These are phyloP conservation scores for Hypocreales sp. DNA, from an alignment of 2,329 filamentous ascomycete genomes.

Conservation along the genomic window DNA sequence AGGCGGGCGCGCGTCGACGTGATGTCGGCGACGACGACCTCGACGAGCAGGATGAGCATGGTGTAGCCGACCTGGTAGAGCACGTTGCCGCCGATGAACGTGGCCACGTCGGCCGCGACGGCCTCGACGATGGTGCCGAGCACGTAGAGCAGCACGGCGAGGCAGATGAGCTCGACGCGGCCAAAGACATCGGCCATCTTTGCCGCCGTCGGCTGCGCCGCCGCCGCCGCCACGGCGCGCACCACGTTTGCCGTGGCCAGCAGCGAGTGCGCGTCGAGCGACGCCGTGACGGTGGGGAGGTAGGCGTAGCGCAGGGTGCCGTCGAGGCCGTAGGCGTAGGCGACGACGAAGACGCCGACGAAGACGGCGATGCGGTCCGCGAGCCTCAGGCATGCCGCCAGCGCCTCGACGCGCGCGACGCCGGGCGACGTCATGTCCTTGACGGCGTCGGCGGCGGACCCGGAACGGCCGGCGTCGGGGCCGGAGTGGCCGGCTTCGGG, in stretches of 20 bases:
- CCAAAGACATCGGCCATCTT: conserved; percentile 50
- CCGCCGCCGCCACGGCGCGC: conserved; percentile 42
- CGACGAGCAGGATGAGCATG: conserved; percentile 37
- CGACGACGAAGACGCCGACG: conserved; percentile 43
- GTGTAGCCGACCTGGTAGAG: conserved; percentile 46
- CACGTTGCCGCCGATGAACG: conserved; percentile 36
- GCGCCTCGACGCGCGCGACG: conserved; percentile 42
- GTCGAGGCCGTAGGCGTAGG: conserved; percentile 49
- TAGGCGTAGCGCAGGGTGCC: conserved; percentile 38
- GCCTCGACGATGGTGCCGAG: conserved; percentile 37
- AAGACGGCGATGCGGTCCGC: conserved; percentile 42
- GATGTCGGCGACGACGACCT: conserved; percentile 45
- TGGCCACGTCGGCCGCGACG: conserved; percentile 26
- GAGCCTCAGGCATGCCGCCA: conserved; percentile 34
- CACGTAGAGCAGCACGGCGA: conserved; percentile 41
- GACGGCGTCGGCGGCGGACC: conserved; percentile 12
- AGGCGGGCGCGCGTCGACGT: conserved; percentile 43
- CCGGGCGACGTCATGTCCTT: conserved; percentile 28
- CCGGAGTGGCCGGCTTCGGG: neutral
- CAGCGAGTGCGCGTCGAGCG: conserved; percentile 35
- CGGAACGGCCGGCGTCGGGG: too few relatives aligned
- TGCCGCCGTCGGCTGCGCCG: conserved; percentile 38
- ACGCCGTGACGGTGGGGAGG: conserved; percentile 37
- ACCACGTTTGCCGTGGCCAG: conserved; percentile 42
- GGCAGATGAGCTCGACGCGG: conserved; percentile 39